phyloP scores from a whole-genome alignment of 257 asterid genomes.

The Fraxinus anomala region DNA sequence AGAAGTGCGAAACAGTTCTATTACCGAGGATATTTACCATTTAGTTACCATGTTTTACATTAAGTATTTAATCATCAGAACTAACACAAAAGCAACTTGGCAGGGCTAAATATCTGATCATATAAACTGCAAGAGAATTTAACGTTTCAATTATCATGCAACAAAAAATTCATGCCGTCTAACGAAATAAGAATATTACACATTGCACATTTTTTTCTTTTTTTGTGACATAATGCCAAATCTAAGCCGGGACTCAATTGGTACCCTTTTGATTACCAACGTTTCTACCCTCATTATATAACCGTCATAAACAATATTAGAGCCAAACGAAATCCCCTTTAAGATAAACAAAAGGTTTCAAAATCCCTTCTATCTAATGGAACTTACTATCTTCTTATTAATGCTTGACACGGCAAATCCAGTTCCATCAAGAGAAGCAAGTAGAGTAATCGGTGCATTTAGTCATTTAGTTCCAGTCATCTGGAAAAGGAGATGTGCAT shows the following conservation, averaged over 20 bases:
- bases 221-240: neutral
- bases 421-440: neutral
- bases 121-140: neutral
- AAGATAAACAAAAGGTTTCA: neutral
- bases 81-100: neutral
- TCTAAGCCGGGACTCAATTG: neutral
- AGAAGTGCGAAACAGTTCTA: no score
- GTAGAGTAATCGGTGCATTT: neutral
- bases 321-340: neutral
- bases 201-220: no score
- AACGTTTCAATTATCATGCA: neutral
- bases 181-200: no score
- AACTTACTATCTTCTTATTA: neutral
- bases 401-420: neutral
- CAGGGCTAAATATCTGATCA: neutral
- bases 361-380: neutral
- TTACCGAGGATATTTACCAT: neutral
- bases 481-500: neutral
- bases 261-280: neutral
- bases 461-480: constrained; percentile 6
- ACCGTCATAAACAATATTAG: neutral
- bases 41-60: neutral
- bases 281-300: neutral
- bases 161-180: neutral
- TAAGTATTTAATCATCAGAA: no score